A percentile compares a stretch with the other conserved stretches of the same genome.
Evolutionary conservation across 768 basidiomycete species (phyloP).

Genomic region (Tulasnella sp.): DNA sequence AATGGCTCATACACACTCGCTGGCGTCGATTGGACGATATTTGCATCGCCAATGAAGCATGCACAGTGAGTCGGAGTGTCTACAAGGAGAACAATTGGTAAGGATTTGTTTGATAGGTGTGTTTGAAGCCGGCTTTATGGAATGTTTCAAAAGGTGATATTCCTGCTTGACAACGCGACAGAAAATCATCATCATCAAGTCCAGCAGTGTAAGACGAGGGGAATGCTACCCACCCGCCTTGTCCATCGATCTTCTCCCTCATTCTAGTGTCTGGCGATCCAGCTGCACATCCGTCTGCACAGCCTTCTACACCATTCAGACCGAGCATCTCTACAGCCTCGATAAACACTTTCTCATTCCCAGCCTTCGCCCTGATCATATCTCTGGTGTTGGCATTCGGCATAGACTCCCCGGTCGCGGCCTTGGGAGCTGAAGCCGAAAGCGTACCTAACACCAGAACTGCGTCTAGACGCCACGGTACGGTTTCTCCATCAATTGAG

Average conservation of each 20-base stretch:
- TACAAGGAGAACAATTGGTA: background rate
- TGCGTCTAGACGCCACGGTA: background rate
- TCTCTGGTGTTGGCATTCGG: background rate
- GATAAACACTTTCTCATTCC: background rate
- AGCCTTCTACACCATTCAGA: background rate
- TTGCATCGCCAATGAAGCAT: background rate
- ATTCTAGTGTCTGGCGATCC: background rate
- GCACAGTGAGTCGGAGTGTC: background rate
- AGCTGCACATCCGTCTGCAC: background rate
- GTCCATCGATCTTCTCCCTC: background rate
- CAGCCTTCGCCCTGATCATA: background rate
- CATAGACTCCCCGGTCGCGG: background rate
- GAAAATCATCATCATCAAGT: too few species aligned
- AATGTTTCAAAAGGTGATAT: too few species aligned
- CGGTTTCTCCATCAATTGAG: background rate
- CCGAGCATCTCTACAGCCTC: background rate
- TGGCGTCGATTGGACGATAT: conserved; percentile 7
- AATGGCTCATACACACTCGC: background rate
- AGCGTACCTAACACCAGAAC: background rate
- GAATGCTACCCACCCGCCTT: background rate
- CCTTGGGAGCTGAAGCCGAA: background rate
- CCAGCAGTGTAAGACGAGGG: too few species aligned
- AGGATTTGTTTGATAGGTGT: background rate
- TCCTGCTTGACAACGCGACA: too few species aligned
- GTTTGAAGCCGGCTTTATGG: conserved; percentile 5